A percentile compares a stretch with the other conserved stretches of the same genome.
Evolutionary conservation across 164 flowering plant species (phyloP).

Genomic region (Nelumbo lutea): DNA sequence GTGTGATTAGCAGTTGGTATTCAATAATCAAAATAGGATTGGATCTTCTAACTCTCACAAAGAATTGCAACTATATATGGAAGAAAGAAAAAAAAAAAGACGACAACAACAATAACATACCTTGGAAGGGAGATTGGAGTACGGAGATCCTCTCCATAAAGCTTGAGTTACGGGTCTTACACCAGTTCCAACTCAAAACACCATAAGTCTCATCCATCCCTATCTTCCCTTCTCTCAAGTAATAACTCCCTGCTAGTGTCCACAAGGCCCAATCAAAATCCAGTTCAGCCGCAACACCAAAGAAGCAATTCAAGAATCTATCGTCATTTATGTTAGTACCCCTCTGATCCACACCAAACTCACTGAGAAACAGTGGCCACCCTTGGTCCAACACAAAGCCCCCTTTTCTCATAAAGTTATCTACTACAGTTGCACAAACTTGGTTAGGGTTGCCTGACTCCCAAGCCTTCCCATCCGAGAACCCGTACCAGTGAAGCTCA

Average conservation of each 20-base stretch:
- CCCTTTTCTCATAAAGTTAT: not conserved
- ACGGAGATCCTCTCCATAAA: not conserved
- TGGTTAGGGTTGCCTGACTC: not conserved
- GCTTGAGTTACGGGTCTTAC: not conserved
- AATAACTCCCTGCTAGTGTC: constrained; percentile 18
- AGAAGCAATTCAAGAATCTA: constrained; percentile 15
- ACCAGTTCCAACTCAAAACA: constrained; percentile 12
- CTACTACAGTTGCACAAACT: constrained; percentile 1
- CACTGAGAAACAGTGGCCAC: constrained; percentile 17
- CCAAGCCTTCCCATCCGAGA: constrained; percentile 9
- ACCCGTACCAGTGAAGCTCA: constrained; percentile 22
- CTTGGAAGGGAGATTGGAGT: not conserved
- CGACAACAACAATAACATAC: not conserved
- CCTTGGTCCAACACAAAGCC: constrained; percentile 9
- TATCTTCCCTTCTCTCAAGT: constrained; percentile 6
- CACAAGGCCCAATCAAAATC: constrained; percentile 27
- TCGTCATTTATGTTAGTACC: constrained; percentile 5
- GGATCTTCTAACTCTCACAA: too few relatives aligned
- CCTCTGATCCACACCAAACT: constrained; percentile 17
- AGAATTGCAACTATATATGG: too few relatives aligned
- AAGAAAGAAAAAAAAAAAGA: not conserved
- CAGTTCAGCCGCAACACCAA: constrained; percentile 8
- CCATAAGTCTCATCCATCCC: constrained; percentile 16
- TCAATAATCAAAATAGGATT: too few relatives aligned
- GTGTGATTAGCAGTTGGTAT: too few relatives aligned